Conservation (phyloP, 345 rosid genomes). For the Schrenkiella parvula region DNA sequence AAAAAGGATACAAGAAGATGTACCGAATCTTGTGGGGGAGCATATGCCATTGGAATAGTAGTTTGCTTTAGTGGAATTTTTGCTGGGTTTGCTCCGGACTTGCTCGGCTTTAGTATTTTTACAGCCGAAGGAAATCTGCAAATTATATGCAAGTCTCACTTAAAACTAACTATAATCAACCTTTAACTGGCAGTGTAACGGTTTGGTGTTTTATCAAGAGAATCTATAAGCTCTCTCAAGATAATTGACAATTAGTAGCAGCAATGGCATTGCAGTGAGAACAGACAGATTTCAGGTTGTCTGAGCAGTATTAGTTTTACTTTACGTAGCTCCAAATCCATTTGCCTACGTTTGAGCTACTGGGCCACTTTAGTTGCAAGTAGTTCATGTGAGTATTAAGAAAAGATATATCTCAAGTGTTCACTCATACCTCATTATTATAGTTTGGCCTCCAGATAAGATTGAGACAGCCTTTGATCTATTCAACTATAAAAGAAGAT, state of each 20-base stretch:
- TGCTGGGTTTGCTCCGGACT: constrained; percentile 46
- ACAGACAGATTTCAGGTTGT: neutral
- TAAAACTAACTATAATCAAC: neutral
- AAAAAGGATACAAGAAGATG: constrained; percentile 19
- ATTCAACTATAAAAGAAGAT: constrained; percentile 56
- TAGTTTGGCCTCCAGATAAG: constrained; percentile 43
- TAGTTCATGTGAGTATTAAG: constrained; percentile 6
- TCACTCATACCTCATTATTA: constrained; percentile 51
- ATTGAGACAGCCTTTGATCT: constrained; percentile 54
- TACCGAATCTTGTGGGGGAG: constrained; percentile 50
- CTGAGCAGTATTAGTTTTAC: neutral
- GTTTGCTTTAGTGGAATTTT: constrained; percentile 52
- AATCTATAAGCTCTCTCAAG: neutral
- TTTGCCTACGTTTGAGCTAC: neutral
- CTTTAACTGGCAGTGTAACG: neutral
- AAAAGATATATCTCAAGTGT: neutral
- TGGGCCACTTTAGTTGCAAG: neutral
- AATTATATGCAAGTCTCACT: neutral
- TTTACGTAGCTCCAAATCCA: neutral
- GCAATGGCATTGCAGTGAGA: neutral
- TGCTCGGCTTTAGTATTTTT: constrained; percentile 38
- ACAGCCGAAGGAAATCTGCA: constrained; percentile 56
- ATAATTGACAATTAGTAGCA: neutral
- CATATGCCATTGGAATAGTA: constrained; percentile 34
- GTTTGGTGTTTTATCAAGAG: neutral